Percentiles rank a stretch among this genome's conserved stretches.
Evolutionary conservation across 192 early-diverging fungal species (phyloP).

Genomic region (Thamnidium elegans): DNA sequence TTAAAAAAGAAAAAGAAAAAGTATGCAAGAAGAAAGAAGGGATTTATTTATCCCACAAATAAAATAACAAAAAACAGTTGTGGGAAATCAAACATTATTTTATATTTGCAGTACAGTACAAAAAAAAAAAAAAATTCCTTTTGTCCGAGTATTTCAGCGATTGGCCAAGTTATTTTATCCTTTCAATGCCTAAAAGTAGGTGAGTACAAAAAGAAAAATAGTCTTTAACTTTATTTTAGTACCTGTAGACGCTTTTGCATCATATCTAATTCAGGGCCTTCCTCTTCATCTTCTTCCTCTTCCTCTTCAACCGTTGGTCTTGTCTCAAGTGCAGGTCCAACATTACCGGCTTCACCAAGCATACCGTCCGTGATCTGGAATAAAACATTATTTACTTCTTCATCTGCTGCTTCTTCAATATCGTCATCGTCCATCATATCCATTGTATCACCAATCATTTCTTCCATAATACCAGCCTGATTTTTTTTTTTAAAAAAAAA

Average conservation of each 20-base stretch:
- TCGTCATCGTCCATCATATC: conserved; percentile 86
- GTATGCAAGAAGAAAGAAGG: too few relatives aligned
- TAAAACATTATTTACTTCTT: conserved; percentile 89
- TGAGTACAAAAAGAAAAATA: background rate
- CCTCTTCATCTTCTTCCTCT: conserved; percentile 59
- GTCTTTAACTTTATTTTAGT: conserved; percentile 23
- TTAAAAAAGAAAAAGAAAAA: background rate
- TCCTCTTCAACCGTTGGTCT: conserved; percentile 17
- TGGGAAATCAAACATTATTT: background rate
- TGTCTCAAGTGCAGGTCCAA: conserved; percentile 54
- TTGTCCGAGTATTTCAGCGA: conserved; percentile 20
- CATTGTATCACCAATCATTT: conserved; percentile 92
- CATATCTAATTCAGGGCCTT: conserved; percentile 72
- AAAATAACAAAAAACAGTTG: background rate
- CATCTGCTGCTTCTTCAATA: conserved; percentile 90
- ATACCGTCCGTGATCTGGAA: conserved; percentile 85
- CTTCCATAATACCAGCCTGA: conserved; percentile 93
- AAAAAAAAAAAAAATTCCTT: conserved; percentile 4
- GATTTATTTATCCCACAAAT: background rate
- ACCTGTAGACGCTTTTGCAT: conserved; percentile 88
- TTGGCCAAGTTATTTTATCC: conserved; percentile 20
- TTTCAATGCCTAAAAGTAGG: conserved; percentile 30
- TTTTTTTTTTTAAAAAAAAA: background rate
- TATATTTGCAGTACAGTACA: background rate
- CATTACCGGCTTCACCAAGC: conserved; percentile 57